Percentiles rank a stretch among this genome's conserved stretches.
Conservation (phyloP, 2,329 filamentous ascomycete genomes). For the Lecanosticta acicola region DNA sequence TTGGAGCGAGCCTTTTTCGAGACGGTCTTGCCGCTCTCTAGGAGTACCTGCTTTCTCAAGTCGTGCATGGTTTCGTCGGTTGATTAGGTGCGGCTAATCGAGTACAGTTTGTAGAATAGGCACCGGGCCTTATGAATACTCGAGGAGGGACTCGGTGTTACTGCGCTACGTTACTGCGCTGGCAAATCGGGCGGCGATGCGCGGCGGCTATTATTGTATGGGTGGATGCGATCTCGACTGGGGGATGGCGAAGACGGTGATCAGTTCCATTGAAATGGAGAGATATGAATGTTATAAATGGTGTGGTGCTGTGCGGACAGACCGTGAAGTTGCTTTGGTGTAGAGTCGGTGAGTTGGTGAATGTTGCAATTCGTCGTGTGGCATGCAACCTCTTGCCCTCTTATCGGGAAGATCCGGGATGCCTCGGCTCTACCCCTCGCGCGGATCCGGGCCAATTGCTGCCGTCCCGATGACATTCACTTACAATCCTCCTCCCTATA, state of each 20-base stretch:
- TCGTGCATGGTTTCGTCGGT: slow-evolving; percentile 17
- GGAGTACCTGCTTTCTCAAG: slow-evolving; percentile 60
- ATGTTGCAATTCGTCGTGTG: too few species aligned
- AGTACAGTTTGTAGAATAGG: background rate
- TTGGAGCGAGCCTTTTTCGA: slow-evolving; percentile 61
- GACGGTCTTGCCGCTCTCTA: slow-evolving; percentile 66
- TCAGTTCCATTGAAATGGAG: slow-evolving; percentile 9
- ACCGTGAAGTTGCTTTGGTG: too few species aligned
- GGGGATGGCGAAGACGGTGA: slow-evolving; percentile 4
- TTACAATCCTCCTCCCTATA: too few species aligned
- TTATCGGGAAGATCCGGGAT: too few species aligned
- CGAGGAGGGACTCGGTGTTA: slow-evolving; percentile 2
- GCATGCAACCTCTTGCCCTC: too few species aligned
- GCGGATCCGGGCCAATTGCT: too few species aligned
- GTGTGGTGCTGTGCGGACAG: too few species aligned
- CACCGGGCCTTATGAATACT: background rate
- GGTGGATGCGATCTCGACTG: slow-evolving; percentile 15
- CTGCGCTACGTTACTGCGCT: background rate
- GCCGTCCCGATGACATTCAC: too few species aligned
- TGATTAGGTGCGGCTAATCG: background rate
- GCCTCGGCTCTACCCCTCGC: too few species aligned
- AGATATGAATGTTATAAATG: too few species aligned
- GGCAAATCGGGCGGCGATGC: slow-evolving; percentile 5
- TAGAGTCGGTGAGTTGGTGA: too few species aligned
- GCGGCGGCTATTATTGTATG: slow-evolving; percentile 13